Evolutionary conservation across 106 monocot genomes (phyloP), one percentile per base, ranked within the genome.

Genomic region (Dendrobium huoshanense): DNA sequence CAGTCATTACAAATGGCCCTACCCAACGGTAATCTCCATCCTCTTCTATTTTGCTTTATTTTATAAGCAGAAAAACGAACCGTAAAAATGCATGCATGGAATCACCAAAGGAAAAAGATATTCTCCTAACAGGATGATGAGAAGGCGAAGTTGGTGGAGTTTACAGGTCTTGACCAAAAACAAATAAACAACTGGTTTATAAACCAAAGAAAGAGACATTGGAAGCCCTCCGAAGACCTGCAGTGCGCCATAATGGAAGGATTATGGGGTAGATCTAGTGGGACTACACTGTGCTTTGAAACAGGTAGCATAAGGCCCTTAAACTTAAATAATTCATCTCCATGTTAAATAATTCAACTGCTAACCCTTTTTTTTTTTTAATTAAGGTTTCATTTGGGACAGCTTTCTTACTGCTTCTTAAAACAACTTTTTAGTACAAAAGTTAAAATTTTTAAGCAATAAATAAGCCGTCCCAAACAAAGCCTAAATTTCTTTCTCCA

Each of bases 181-280:
- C 92, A 92, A 75, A 92, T 92, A 41, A 92, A 92, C 75, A 92
- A 92, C 55, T 92, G 92, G 92, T 92, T 92, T 76, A 92, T 92
- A 77, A 92, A 92, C 78, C 92, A 92, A 55, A 85, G 92, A 73
- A 92, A 92, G 78, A 81, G 92, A 74, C 92, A 92, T 82, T 92
- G 92, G 92, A 93, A 93, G 75, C 93, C 93, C 0, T 90, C 93
- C 2, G 93, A 93, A 15, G 93, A 88, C 58, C 84, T 88, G 90
- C 78, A 81, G 67, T 87, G 79, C 13, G 90, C 93, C 18, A 86
- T 93, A 55, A 88, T 90, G 88, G 90, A 93, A 42, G 90, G 87
- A 17, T 85, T 88, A 0, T 75, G 86, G 27, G 83, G 80, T 16
- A 84, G 82, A 47, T 86, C 91, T 9, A 82, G 78, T 42, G 86